phyloP scores from a whole-genome alignment of 2,329 filamentous ascomycete species.

The Aureobasidium sp. region DNA sequence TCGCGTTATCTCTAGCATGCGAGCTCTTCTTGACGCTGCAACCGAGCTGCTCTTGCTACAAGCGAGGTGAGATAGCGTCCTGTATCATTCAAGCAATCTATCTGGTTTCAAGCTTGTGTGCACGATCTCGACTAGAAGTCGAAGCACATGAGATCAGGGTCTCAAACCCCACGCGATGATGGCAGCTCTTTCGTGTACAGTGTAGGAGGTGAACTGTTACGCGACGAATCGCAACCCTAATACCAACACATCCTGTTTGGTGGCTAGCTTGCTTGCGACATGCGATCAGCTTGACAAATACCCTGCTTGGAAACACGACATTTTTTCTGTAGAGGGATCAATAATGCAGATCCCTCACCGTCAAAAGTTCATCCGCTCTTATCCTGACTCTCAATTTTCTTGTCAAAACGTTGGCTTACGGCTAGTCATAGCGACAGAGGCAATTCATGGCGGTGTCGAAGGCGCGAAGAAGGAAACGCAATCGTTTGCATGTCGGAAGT shows the following conservation, averaged over 20 bases:
- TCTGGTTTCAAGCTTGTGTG: neutral
- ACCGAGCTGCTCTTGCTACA: neutral
- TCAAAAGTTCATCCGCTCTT: neutral
- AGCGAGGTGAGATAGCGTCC: constrained; percentile 7
- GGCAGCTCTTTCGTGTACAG: neutral
- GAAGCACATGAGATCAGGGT: constrained; percentile 4
- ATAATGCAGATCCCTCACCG: constrained; percentile 1
- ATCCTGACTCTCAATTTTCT: neutral
- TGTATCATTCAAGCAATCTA: neutral
- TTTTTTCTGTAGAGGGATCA: neutral
- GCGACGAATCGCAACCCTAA: neutral
- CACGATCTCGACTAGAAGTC: constrained; percentile 9
- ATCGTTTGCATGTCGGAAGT: neutral
- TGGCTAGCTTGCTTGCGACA: neutral
- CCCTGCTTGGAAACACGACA: neutral
- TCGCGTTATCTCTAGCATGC: neutral
- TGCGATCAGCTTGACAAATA: constrained; percentile 1
- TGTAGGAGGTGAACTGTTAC: neutral
- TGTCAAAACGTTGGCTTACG: neutral
- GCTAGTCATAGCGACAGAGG: neutral
- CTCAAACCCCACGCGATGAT: constrained; percentile 1
- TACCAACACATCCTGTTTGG: neutral
- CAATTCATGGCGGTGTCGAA: neutral
- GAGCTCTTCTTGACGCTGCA: neutral
- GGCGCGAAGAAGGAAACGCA: neutral